phyloP scores from a whole-genome alignment of 2,329 filamentous ascomycete genomes.

The Aspergillus hortae region DNA sequence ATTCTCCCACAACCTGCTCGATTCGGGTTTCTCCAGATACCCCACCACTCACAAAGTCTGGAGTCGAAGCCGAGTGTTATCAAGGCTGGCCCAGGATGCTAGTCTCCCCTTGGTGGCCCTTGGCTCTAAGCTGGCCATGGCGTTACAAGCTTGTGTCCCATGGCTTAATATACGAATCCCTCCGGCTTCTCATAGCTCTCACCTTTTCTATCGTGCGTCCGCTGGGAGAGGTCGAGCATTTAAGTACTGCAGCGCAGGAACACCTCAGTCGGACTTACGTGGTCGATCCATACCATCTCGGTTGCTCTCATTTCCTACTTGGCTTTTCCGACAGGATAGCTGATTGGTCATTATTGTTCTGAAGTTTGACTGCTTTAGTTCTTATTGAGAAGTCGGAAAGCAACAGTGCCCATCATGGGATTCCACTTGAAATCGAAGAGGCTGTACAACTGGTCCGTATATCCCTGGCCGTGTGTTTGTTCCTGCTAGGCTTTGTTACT shows the following conservation, averaged over 20 bases:
- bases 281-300: not conserved
- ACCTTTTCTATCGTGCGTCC: slow-evolving; percentile 2
- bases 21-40: slow-evolving; percentile 15
- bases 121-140: slow-evolving; percentile 6
- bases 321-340: not conserved
- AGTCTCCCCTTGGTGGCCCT: slow-evolving; percentile 11
- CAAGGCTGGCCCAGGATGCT: slow-evolving; percentile 17
- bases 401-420: slow-evolving; percentile 16
- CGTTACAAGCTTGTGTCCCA: not conserved
- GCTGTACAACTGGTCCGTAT: slow-evolving; percentile 30
- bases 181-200: slow-evolving; percentile 4
- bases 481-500: not conserved
- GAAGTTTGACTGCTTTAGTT: not conserved
- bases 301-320: not conserved
- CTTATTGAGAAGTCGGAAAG: not conserved
- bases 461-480: not conserved
- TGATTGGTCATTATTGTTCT: not conserved
- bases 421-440: slow-evolving; percentile 21
- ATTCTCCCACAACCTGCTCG: slow-evolving; percentile 6
- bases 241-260: not conserved
- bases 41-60: slow-evolving; percentile 27
- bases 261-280: not conserved
- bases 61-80: slow-evolving; percentile 12
- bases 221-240: not conserved
- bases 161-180: slow-evolving; percentile 15